Evolutionary conservation across 2,329 filamentous ascomycete species (phyloP), one percentile per base, ranked within the genome.

Genomic region (Calonectria pauciramosa): DNA sequence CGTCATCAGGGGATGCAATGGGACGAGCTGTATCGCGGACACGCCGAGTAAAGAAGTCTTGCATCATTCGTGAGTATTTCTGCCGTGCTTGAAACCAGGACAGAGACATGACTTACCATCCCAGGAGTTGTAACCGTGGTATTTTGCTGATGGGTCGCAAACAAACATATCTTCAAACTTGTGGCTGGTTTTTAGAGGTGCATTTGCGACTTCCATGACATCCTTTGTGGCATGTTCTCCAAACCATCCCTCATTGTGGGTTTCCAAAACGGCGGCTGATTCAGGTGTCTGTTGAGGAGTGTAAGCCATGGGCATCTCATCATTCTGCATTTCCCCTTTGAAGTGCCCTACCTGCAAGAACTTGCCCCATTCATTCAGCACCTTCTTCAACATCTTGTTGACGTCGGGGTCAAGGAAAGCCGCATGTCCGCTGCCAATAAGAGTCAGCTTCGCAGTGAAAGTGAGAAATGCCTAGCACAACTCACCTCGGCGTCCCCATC

Each of bases 151-250:
- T 0, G 91, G 88, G 52, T 94, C 90, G 80, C 92, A 94, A 23
- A 89, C 76, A 82, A 90, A 94, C 80, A 93, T 87, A n/a, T 93
- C 87, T 73, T 92, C 88, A 74, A 93, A 93, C 65, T 83, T 87
- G 79, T 88, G 82, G 23, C 77, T 72, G 0, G 88, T 85, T 64
- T 84, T 89, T 20, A 82, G 78, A 0, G 89, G 87, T 8, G 84
- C 84, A 74, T 91, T 90, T 80, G 89, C 89, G 0, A 90, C 88
- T 47, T 87, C 82, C 84, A 90, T 87, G 3, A 91, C 80, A 72
- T 91, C 89, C 1, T 79, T 81, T 4, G 84, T 78, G 1, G 86
- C 90, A 0, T 87, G 87, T n/a, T 87, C 76, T 4, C 90, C 90
- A 56, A 92, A 91, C 91, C 91, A 92, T 28, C 90, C 90, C 9